These are phyloP conservation scores for Pleurotus pulmonarius DNA, from an alignment of 768 basidiomycete species.

Conservation along the genomic window DNA sequence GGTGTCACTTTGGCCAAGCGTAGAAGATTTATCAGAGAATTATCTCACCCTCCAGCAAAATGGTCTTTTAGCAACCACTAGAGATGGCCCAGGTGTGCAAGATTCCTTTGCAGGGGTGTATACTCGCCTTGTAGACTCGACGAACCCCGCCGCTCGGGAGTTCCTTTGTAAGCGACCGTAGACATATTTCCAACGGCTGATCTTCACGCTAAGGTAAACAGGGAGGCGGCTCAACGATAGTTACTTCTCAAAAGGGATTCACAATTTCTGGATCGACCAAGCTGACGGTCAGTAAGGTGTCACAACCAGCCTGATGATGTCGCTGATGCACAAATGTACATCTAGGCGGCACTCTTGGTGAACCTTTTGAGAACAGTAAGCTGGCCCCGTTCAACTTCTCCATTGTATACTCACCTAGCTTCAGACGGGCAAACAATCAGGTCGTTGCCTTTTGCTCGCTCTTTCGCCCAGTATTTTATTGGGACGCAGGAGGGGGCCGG, in stretches of 20 bases:
- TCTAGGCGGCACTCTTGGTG: constrained; percentile 29
- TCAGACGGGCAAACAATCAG: constrained; percentile 27
- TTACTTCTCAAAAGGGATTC: constrained; percentile 32
- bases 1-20: constrained; percentile 35
- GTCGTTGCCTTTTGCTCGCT: constrained; percentile 26
- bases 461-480: constrained; percentile 32
- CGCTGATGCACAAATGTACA: background rate
- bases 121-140: constrained; percentile 31
- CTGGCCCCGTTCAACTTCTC: background rate
- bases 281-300: constrained; percentile 23
- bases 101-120: constrained; percentile 33
- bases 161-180: constrained; percentile 24
- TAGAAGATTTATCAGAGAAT: constrained; percentile 32
- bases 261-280: constrained; percentile 36
- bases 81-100: constrained; percentile 30
- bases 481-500: constrained; percentile 31
- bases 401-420: background rate
- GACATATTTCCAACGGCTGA: too few species aligned
- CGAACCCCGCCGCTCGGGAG: constrained; percentile 31
- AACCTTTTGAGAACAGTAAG: constrained; percentile 30
- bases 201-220: constrained; percentile 4
- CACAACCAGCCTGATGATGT: background rate
- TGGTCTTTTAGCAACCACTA: constrained; percentile 28
- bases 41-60: constrained; percentile 26
- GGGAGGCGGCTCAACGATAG: constrained; percentile 32